Percentiles rank a stretch among this genome's conserved stretches.
phyloP scores from a whole-genome alignment of 176 grass and related monocot genomes.

The Dactylis glomerata region DNA sequence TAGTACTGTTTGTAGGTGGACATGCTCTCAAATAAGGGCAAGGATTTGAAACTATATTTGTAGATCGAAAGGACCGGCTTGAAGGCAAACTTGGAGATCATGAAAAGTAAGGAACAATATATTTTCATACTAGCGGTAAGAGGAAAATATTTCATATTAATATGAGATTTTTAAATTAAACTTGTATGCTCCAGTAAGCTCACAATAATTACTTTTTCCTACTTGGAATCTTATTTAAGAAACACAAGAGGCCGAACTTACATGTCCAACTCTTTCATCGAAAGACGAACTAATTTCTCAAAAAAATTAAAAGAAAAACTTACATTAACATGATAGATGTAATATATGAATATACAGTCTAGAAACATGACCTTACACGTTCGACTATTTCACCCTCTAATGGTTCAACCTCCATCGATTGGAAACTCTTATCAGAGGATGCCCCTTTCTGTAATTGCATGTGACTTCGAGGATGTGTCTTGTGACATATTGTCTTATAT shows the following conservation, averaged over 20 bases:
- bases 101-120: not conserved
- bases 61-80: not conserved
- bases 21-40: not conserved
- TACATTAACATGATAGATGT: not conserved
- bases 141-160: not conserved
- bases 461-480: not conserved
- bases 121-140: not conserved
- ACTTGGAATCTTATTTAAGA: not conserved
- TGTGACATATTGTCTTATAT: not conserved
- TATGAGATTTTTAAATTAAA: not conserved
- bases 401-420: not conserved
- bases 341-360: not conserved
- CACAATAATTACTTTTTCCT: not conserved
- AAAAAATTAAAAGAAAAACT: not conserved
- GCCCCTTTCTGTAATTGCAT: not conserved
- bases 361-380: not conserved
- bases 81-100: not conserved
- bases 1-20: not conserved
- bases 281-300: no score
- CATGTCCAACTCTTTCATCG: no score
- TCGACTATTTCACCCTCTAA: not conserved
- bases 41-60: not conserved
- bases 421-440: not conserved
- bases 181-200: not conserved
- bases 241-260: not conserved